Evolutionary conservation across 192 early-diverging fungal genomes (phyloP).

Genomic region (Spizellomyces punctatus): DNA sequence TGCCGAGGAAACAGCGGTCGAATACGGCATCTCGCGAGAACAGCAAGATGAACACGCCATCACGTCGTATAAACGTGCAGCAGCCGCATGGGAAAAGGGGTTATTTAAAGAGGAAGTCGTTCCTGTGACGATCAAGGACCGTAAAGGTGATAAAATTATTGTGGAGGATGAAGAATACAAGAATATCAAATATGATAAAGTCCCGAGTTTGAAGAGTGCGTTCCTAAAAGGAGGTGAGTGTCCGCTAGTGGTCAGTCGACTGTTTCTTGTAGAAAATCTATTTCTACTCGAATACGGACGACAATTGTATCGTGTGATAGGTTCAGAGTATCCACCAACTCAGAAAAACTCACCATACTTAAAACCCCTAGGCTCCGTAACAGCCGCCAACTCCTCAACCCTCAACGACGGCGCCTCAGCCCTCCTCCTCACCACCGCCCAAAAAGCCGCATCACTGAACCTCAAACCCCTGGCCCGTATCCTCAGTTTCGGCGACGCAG

Average conservation of each 20-base stretch:
- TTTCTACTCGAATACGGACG: too few relatives aligned
- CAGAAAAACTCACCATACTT: neutral
- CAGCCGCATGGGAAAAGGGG: slow-evolving; percentile 82
- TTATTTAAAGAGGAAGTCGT: slow-evolving; percentile 80
- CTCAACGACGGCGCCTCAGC: slow-evolving; percentile 97
- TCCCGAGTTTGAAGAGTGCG: slow-evolving; percentile 70
- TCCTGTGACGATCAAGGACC: slow-evolving; percentile 78
- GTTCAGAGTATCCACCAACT: neutral
- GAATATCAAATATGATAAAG: slow-evolving; percentile 90
- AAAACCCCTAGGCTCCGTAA: slow-evolving; percentile 63
- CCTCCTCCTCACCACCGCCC: slow-evolving; percentile 78
- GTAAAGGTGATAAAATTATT: slow-evolving; percentile 79
- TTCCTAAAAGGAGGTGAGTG: slow-evolving; percentile 76
- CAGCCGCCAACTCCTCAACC: slow-evolving; percentile 93
- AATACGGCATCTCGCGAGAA: slow-evolving; percentile 85
- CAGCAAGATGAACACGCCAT: slow-evolving; percentile 89
- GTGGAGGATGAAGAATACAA: slow-evolving; percentile 93
- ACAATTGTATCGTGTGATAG: too few relatives aligned
- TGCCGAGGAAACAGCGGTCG: slow-evolving; percentile 79
- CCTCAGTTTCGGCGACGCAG: slow-evolving; percentile 88
- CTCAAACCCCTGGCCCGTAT: slow-evolving; percentile 88
- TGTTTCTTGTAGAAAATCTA: too few relatives aligned
- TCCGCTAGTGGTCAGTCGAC: too few relatives aligned
- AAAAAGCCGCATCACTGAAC: slow-evolving; percentile 72
- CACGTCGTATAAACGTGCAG: slow-evolving; percentile 85